Evolutionary conservation across 306 rosid genomes (phyloP).

Genomic region (Amphicarpaea edgeworthii): DNA sequence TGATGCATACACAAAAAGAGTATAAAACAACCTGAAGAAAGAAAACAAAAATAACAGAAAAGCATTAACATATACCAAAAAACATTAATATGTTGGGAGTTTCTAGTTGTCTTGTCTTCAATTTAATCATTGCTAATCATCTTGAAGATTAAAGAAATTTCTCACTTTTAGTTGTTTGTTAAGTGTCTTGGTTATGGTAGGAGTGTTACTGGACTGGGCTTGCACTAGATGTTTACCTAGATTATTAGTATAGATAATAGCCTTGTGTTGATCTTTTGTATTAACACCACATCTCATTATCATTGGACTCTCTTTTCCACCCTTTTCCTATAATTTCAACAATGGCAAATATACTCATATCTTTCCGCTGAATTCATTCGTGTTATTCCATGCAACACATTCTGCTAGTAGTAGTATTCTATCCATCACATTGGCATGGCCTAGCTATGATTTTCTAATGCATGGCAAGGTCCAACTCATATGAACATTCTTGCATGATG

Average conservation of each 20-base stretch:
- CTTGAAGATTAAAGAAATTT: background rate
- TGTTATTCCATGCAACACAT: background rate
- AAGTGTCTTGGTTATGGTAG: background rate
- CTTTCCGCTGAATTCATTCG: background rate
- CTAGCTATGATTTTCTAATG: background rate
- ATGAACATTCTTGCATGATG: background rate
- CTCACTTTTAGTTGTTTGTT: background rate
- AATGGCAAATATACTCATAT: background rate
- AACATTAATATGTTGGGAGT: background rate
- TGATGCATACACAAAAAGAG: background rate
- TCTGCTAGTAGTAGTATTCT: background rate
- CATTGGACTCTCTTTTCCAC: background rate
- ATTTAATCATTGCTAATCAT: background rate
- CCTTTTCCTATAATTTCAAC: conserved; percentile 5
- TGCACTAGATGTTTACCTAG: background rate
- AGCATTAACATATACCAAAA: background rate
- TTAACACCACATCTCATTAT: background rate
- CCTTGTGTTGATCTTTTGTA: background rate
- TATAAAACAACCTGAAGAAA: background rate
- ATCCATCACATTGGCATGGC: background rate
- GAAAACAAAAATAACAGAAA: background rate
- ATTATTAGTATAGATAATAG: background rate
- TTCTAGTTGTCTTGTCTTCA: background rate
- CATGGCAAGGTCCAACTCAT: conserved; percentile 1
- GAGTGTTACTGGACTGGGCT: background rate